Evolutionary conservation across 2,329 filamentous ascomycete species (phyloP), one percentile per base, ranked within the genome.

Genomic region (Penicillium sp.): DNA sequence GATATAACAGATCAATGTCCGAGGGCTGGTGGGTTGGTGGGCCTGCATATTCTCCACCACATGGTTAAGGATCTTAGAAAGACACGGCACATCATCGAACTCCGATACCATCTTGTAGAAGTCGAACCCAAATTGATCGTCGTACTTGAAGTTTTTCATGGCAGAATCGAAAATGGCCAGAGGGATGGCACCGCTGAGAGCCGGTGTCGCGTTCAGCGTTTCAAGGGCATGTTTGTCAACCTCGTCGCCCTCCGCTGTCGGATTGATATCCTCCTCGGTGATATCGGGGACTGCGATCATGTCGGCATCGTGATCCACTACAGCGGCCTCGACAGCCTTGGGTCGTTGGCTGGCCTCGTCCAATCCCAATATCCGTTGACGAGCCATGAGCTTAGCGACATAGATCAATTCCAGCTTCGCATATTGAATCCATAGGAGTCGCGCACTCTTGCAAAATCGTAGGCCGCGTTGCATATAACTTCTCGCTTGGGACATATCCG

Each of bases 381-480:
- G 85, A 57, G 85, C 85, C 55, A 89, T 86, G 68, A 97, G 85
- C 76, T 89, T 92, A 49, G 84, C 85, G 53, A 97, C 81, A 80
- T 96, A 97, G 59, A 94, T 88, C 85, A 96, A 91, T 79, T 99
- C 94, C 68, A 93, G 82, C 69, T 89, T 88, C 8, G 89, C 89
- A 70, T 97, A 97, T 75, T 96, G 90, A 31, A 96, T 71, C 92
- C 93, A 99, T 49, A 99, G 73, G 18, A 80, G 79, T 60, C 81
- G 85, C 45, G 89, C 87, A 47, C 79, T 84, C 49, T 87, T 90
- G 77, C 92, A 97, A 74, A 99, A 97, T 41, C 94, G 82, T 68
- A 96, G 83, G 0, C 92, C 94, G 58, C 93, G 82, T 80, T 95
- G 84, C 92, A 99, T 82, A 81, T 94, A 89, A 46, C 85, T 88